A percentile compares a stretch with the other conserved stretches of the same genome.
phyloP scores from a whole-genome alignment of 2,329 filamentous ascomycete species.

The Byssothecium circinans region DNA sequence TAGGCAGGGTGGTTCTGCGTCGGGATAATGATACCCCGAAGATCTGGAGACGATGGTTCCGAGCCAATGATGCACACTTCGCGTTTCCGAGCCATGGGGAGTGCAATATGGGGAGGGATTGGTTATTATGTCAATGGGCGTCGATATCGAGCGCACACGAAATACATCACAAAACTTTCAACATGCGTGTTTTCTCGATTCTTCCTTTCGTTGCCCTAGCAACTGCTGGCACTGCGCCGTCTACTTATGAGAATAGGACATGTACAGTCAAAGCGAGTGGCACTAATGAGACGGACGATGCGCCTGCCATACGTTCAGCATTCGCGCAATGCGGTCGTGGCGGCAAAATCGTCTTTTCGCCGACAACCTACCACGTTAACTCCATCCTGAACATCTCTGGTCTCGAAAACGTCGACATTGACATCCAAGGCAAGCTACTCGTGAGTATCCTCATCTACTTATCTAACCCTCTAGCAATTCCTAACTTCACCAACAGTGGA shows the following conservation, averaged over 20 bases:
- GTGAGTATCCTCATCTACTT: constrained; percentile 5
- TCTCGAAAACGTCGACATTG: constrained; percentile 29
- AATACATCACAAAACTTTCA: neutral
- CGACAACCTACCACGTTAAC: constrained; percentile 28
- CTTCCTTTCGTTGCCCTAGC: neutral
- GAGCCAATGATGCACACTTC: too few species aligned
- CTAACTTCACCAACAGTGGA: constrained; percentile 17
- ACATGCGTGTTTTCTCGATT: neutral
- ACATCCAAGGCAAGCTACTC: constrained; percentile 26
- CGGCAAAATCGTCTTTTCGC: constrained; percentile 25
- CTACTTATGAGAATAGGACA: constrained; percentile 6
- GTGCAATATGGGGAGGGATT: too few species aligned
- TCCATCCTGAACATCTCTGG: constrained; percentile 24
- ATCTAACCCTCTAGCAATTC: neutral
- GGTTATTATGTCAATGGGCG: too few species aligned
- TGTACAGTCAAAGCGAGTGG: constrained; percentile 20
- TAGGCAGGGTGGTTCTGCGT: too few species aligned
- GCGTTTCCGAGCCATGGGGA: too few species aligned
- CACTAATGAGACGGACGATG: constrained; percentile 25
- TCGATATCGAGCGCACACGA: too few species aligned
- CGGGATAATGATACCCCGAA: too few species aligned
- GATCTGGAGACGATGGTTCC: too few species aligned
- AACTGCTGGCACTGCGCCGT: neutral
- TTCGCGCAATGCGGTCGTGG: constrained; percentile 25
- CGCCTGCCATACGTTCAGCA: constrained; percentile 29